phyloP scores from a whole-genome alignment of 495 filamentous ascomycete species.

The Penicillium antarcticum region DNA sequence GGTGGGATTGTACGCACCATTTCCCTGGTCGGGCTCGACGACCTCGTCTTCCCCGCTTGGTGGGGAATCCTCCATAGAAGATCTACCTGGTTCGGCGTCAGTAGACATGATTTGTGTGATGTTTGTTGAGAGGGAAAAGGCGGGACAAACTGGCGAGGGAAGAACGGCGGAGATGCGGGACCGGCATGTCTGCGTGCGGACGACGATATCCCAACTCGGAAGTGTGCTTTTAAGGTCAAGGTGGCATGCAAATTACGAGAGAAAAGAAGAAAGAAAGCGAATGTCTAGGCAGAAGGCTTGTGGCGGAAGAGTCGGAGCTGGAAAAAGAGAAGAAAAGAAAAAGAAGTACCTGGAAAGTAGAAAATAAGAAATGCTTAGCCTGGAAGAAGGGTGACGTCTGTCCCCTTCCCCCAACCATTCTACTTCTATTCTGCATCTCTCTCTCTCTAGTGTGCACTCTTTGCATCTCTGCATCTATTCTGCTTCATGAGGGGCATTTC shows the following conservation, averaged over 20 bases:
- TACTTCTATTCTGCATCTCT: no score
- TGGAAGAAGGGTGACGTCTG: constrained; percentile 5
- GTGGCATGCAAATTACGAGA: neutral
- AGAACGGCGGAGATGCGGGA: constrained; percentile 29
- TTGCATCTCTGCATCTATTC: neutral
- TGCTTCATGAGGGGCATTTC: neutral
- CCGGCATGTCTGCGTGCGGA: constrained; percentile 30
- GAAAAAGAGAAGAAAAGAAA: constrained; percentile 10
- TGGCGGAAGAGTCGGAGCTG: neutral
- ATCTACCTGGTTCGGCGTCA: constrained; percentile 44
- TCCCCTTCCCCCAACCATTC: neutral
- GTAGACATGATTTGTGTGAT: constrained; percentile 32
- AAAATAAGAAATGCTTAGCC: constrained; percentile 17
- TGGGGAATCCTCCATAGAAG: constrained; percentile 51
- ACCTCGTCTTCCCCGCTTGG: constrained; percentile 65
- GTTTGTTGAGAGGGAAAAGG: neutral
- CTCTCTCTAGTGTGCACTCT: no score
- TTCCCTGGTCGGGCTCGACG: constrained; percentile 65
- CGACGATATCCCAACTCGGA: neutral
- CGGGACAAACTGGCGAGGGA: constrained; percentile 22
- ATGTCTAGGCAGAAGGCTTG: neutral
- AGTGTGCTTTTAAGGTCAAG: neutral
- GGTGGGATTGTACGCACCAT: constrained; percentile 41
- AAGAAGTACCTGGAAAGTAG: constrained; percentile 1
- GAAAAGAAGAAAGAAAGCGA: neutral